These are phyloP conservation scores for Mayamaea pseudoterrestris DNA, from an alignment of 108 stramenopile species.

Conservation along the genomic window DNA sequence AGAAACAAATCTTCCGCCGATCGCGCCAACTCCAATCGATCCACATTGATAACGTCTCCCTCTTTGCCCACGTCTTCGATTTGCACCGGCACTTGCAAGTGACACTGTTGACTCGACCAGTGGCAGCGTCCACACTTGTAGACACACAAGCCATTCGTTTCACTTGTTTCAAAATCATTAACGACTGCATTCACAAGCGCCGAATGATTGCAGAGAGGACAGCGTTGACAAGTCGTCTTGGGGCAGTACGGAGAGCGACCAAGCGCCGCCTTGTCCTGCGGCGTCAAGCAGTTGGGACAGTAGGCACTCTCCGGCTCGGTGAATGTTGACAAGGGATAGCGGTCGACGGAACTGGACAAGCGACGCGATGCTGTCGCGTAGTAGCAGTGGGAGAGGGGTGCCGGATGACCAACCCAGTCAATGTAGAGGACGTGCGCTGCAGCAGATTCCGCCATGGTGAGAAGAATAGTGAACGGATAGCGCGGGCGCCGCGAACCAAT, in stretches of 20 bases:
- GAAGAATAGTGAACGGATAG: too few species aligned
- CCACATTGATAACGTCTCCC: not conserved
- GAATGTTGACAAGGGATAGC: conserved; percentile 35
- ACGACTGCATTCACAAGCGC: conserved; percentile 17
- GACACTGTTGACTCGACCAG: conserved; percentile 25
- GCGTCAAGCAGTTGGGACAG: conserved; percentile 68
- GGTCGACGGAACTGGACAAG: conserved; percentile 50
- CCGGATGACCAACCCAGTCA: conserved; percentile 65
- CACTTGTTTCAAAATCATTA: too few species aligned
- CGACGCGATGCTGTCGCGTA: conserved; percentile 77
- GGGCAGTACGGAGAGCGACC: conserved; percentile 17
- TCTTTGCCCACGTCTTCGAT: conserved; percentile 10
- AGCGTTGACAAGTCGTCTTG: conserved; percentile 31
- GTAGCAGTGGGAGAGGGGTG: conserved; percentile 52
- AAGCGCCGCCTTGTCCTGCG: conserved; percentile 52
- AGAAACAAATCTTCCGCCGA: not conserved
- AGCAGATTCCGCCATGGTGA: too few species aligned
- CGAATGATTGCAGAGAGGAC: conserved; percentile 46
- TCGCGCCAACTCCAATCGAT: not conserved
- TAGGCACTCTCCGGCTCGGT: conserved; percentile 42
- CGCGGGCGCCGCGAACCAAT: too few species aligned
- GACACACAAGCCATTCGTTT: too few species aligned
- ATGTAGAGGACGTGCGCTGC: conserved; percentile 59
- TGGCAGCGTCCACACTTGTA: conserved; percentile 39
- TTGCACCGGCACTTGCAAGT: conserved; percentile 17